Evolutionary conservation across 2,329 filamentous ascomycete species (phyloP).

Genomic region (Drechmeria coniospora): DNA sequence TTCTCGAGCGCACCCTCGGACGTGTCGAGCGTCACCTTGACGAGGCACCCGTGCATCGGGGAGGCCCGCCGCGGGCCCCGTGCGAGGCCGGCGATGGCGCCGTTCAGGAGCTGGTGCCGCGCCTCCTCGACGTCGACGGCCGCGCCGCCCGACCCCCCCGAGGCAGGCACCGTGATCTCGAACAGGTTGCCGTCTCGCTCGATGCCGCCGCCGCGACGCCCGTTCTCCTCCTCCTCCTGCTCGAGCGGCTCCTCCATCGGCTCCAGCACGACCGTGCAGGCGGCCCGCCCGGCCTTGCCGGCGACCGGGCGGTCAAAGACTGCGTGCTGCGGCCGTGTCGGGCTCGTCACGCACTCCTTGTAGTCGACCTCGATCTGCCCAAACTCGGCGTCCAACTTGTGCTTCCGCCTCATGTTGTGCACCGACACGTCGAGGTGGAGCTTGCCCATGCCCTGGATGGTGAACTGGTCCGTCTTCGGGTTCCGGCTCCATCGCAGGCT

Average conservation of each 20-base stretch:
- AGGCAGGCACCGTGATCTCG: conserved; percentile 38
- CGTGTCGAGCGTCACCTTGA: conserved; percentile 55
- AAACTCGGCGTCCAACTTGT: conserved; percentile 76
- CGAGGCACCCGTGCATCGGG: conserved; percentile 61
- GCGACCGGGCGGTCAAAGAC: conserved; percentile 68
- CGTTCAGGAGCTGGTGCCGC: conserved; percentile 55
- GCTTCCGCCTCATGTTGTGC: conserved; percentile 73
- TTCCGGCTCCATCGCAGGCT: conserved; percentile 75
- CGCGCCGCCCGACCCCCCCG: conserved; percentile 28
- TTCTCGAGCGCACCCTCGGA: conserved; percentile 36
- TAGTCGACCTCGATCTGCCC: conserved; percentile 92
- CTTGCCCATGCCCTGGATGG: conserved; percentile 91
- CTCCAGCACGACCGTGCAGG: conserved; percentile 53
- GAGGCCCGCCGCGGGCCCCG: conserved; percentile 70
- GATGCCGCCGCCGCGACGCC: too few relatives aligned
- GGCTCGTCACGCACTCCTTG: conserved; percentile 58
- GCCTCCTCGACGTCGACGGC: conserved; percentile 34
- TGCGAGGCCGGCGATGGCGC: conserved; percentile 67
- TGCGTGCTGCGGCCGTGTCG: conserved; percentile 40
- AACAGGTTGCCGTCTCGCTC: conserved; percentile 57
- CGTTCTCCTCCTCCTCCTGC: conserved; percentile 22
- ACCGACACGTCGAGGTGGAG: conserved; percentile 87
- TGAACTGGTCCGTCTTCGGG: conserved; percentile 82
- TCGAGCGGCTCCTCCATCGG: conserved; percentile 34
- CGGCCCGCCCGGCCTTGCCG: conserved; percentile 63